Base-by-base conservation (phyloP, 495 filamentous ascomycete genomes). In the Daldinia decipiens region DNA sequence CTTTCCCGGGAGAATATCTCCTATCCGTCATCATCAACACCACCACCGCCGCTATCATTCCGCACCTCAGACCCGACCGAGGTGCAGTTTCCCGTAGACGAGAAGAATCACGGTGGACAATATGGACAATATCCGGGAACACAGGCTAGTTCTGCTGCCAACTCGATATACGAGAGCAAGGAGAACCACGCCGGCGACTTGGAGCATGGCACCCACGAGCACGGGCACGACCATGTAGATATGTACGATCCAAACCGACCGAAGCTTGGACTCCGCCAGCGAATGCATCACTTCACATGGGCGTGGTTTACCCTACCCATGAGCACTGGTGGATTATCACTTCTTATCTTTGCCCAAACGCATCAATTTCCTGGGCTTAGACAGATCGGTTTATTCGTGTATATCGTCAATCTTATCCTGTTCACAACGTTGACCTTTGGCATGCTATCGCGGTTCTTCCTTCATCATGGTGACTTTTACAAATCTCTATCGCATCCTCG, bases 201-300 rank as follows among this genome's bases (percentile, higher is more conserved):
- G 21, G 71, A 74, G 26, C 66, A 58, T 27, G 67, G 71, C 52
- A n/a, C 2, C 52, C 13, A 59, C 24, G 61, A 50, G 5, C 61
- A 73, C 39, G 52, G 43, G 13, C 24, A 72, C 29, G 67, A 61
- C 0, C 57, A 63, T 26, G 19, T 63, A 9, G 71, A 74, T 58
- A 56, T 70, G 8, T 51, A 70, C 67, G 71, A 74, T 15, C 71
- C 71, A 11, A 74, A 70, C 21, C 71, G 71, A 51, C 71, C 71
- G 17, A 74, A 71, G 59, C 43, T 67, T 54, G 71, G 71, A 32
- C 11, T 86, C 36, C 74, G 78, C 8, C 78, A 85, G 50, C 80
- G 89, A 4, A 75, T 91, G 7, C 82, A 85, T 53, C 89, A 91
- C 68, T 90, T 91, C 73, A 91, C 89, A 17, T 90, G 88, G 86